Evolutionary conservation across 805 yeast genomes (phyloP), one percentile per base, ranked within the genome.

Genomic region (Brettanomyces nanus): DNA sequence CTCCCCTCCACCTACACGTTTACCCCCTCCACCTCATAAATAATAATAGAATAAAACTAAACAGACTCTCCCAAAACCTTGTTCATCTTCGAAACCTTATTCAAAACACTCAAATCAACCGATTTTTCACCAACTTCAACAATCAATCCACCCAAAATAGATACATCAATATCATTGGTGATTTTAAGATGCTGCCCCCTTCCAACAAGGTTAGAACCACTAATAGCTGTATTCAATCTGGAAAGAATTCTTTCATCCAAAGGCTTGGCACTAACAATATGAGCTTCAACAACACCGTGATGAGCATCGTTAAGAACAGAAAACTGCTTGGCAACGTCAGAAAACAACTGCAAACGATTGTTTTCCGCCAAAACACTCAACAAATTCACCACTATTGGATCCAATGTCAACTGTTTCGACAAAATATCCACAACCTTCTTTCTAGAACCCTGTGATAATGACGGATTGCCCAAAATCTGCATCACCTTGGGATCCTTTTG

Each of bases 121-220:
- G 97, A 89, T 66, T 82, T 85, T 71, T 90, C 98, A 58, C 90
- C 96, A 54, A 92, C 85, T 68, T 89, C 95, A 44, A 92, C 95
- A 52, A 92, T 69, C 62, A 92, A 76, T 56, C 98, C 98, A 59
- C 98, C 98, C 62, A 85, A 73, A 60, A 92, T 85, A 48, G 83
- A 92, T 47, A 95, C 85, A 69, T 86, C 79, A 46, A 90, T 84
- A 48, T 71, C 71, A 73, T 87, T 90, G 52, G 77, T 67, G 53
- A 92, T 69, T 71, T 82, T 81, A 63, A 92, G 77, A 53, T 90
- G 76, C 74, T 89, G 83, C 54, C 85, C 90, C 40, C 70, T 64
- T 51, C 95, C 95, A 45, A 90, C 95, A 56, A 78, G 82, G 51
- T 73, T 65, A 35, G 96, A 87, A 61, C 71, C 75, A 47, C 81